Evolutionary conservation across 2,329 filamentous ascomycete species (phyloP), one percentile per base, ranked within the genome.

Genomic region (Alternaria consortialis): DNA sequence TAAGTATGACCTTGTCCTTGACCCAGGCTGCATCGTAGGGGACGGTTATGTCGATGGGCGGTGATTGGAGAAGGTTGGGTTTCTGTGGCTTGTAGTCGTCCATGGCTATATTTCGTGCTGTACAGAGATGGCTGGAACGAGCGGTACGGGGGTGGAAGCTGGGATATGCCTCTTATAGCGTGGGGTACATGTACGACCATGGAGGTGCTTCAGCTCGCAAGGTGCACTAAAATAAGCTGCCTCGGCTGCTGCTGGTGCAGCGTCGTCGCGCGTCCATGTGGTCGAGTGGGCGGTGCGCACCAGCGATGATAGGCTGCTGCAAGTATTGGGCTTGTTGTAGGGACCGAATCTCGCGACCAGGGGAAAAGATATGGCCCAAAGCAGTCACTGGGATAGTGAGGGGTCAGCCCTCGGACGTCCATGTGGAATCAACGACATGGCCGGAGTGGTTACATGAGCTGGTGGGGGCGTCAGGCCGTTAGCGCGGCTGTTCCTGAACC

Each of bases 21-120:
- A 80, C 70, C 77, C 77, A 80, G 47, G 66, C 65, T 4, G 73
- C 69, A 23, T 78, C 67, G 69, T 77, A 80, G 9, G 75, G 70
- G 3, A 70, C 69, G 9, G 69, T 70, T 23, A 79, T 48, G 62
- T 80, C 77, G 58, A 80, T 64, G 8, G 79, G 79, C 27, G 78
- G 78, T 4, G 78, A 80, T 34, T 80, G 78, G 6, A 70, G 66
- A 47, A 78, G 71, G 42, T 63, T 68, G 2, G 60, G 53, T 20
- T 63, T 62, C 53, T 70, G 62, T n/a, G 69, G 54, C 43, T 60
- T 63, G 55, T 71, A 67, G 20, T 69, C 56, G 48, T 67, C 64
- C 74, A 77, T 77, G 39, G 55, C 17, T 31, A 44, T 36, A 23
- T 25, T 23, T 29, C 1, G 20, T 15, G 17, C 12, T 4, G 46